Percentiles rank a stretch among this genome's conserved stretches.
Evolutionary conservation across 805 yeast genomes (phyloP).

Genomic region (Torulaspora delbrueckii): DNA sequence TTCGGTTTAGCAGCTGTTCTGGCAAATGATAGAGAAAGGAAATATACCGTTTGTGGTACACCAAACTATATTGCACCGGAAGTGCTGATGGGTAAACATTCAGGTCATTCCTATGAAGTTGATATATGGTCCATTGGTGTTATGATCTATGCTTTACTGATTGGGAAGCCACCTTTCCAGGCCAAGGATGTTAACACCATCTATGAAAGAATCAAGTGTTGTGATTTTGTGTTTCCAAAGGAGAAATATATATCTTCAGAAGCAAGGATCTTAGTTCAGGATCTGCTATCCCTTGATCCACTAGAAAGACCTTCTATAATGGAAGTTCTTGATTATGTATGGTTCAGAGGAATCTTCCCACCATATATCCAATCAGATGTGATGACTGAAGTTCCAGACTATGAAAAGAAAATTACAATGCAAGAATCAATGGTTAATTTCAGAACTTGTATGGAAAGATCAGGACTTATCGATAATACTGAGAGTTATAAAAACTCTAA

Average conservation of each 20-base stretch:
- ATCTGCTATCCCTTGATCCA: conserved; percentile 75
- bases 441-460: conserved; percentile 55
- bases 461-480: conserved; percentile 46
- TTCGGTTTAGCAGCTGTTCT: conserved; percentile 98
- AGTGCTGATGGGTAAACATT: conserved; percentile 78
- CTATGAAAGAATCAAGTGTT: conserved; percentile 82
- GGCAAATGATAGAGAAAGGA: conserved; percentile 63
- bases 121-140: conserved; percentile 98
- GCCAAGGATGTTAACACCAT: conserved; percentile 89
- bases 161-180: conserved; percentile 97
- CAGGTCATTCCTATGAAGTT: conserved; percentile 91
- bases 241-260: conserved; percentile 60
- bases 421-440: conserved; percentile 65
- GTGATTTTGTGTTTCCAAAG: conserved; percentile 74
- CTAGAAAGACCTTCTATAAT: conserved; percentile 72
- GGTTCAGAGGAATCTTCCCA: conserved; percentile 89
- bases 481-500: neutral
- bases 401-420: conserved; percentile 51
- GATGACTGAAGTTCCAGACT: conserved; percentile 52
- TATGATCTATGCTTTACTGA: conserved; percentile 86
- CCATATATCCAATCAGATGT: conserved; percentile 49
- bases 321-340: conserved; percentile 72
- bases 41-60: conserved; percentile 95
- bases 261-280: conserved; percentile 67
- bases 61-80: conserved; percentile 99